Base-by-base conservation (phyloP, 2,329 filamentous ascomycete species). In the Pleurostoma richardsiae region DNA sequence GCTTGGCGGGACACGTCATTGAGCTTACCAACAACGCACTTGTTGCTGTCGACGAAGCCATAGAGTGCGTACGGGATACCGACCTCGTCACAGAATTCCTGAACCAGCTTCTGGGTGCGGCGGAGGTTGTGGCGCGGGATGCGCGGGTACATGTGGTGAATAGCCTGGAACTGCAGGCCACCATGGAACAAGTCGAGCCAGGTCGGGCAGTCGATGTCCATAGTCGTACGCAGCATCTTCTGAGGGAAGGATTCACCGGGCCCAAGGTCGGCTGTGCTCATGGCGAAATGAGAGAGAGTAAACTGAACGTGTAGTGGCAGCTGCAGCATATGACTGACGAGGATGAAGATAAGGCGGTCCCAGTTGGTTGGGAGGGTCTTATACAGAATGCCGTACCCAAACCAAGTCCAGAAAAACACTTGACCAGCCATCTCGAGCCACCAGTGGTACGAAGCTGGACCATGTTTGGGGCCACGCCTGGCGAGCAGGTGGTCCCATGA, bases 121-220 rank as follows among this genome's bases (percentile, higher is more conserved):
- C 88, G 82, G 41, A 92, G 74, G 61, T 92, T 92, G 63, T 92
- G 88, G 33, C 88, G 76, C 6, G 88, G 88, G 49, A 92, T 80
- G 10, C 88, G 79, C 3, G 88, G 88, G 60, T 83, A 92, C 10
- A 92, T 69, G 60, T 92, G 88, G 59, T 92, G 87, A 42, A 92
- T 82, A 6, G 83, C 87, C 62, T 92, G 88, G 64, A 91, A 92
- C 61, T 92, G 88, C 48, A 92, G 69, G 5, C 88, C 88, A 10
- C 88, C 88, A 54, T 92, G 88, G 62, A 92, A 77, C 62, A 88
- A 92, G 61, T 92, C 88, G 19, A 92, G 72, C 88, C 88, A 92
- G 5, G 78, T 72, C 1, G 88, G 86, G 60, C 88, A 92, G 58
- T 90, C 87, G 28, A 92, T 80, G 52, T 92, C 88, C 88, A 92